Conservation (phyloP, 257 asterid genomes). For the Mitragyna speciosa region DNA sequence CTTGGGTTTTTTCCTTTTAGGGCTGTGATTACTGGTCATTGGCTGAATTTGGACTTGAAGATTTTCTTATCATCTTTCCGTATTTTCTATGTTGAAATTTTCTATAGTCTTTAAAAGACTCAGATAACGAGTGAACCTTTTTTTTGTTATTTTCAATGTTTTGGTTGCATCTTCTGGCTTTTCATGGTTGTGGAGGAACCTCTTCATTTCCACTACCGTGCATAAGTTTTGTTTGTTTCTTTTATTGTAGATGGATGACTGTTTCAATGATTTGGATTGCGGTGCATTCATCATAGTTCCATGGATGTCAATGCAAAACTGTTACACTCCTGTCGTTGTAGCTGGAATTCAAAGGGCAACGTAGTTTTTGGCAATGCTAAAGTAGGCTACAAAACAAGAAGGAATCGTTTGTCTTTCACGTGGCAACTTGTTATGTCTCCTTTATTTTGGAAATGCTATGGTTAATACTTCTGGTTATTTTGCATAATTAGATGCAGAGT, state of each 20-base stretch:
- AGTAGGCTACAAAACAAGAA: background rate
- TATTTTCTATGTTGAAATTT: background rate
- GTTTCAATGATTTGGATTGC: slow-evolving; percentile 25
- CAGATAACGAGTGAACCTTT: background rate
- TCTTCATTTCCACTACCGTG: slow-evolving; percentile 8
- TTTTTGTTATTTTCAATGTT: background rate
- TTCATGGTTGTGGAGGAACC: background rate
- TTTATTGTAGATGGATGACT: slow-evolving; percentile 40
- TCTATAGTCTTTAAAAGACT: background rate
- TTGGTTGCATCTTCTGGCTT: slow-evolving; percentile 11
- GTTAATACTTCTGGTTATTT: background rate
- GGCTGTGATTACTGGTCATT: slow-evolving; percentile 30
- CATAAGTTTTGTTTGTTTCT: slow-evolving; percentile 13
- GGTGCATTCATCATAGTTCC: slow-evolving; percentile 23
- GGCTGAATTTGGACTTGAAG: slow-evolving; percentile 26
- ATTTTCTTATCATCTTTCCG: background rate
- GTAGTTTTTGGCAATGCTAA: background rate
- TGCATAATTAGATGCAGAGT: background rate
- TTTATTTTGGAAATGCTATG: background rate
- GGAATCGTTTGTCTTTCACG: background rate
- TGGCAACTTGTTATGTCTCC: background rate
- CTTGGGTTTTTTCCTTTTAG: slow-evolving; percentile 22
- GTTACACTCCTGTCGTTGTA: background rate
- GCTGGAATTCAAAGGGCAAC: background rate
- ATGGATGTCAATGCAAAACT: slow-evolving; percentile 7